Conservation (phyloP, 2,329 filamentous ascomycete species). For the Biscogniauxia marginata region DNA sequence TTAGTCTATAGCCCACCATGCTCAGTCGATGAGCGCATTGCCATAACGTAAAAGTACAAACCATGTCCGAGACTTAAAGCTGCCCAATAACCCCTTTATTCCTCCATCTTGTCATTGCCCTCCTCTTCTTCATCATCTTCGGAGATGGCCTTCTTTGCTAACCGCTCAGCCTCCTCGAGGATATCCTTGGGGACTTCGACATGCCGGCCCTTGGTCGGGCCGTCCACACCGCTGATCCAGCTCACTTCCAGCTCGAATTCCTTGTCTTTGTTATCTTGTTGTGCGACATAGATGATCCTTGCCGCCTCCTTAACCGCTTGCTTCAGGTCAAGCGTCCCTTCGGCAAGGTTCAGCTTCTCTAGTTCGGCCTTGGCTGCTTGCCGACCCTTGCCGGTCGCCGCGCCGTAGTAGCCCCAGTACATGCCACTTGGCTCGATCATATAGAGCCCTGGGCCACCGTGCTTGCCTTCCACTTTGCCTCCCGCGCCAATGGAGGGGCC, state of each 20-base stretch:
- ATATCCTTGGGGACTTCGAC: conserved; percentile 90
- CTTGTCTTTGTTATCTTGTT: conserved; percentile 99
- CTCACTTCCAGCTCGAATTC: conserved; percentile 99
- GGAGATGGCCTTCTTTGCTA: conserved; percentile 87
- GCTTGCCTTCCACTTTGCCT: conserved; percentile 72
- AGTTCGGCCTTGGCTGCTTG: conserved; percentile 97
- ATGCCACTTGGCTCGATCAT: conserved; percentile 98
- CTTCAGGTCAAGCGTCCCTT: conserved; percentile 72
- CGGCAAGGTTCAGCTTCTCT: conserved; percentile 90
- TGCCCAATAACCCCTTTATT: conserved; percentile 49
- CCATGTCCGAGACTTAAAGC: neutral
- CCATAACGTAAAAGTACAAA: conserved; percentile 23
- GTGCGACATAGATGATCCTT: conserved; percentile 93
- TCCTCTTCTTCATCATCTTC: conserved; percentile 75
- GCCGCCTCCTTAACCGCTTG: conserved; percentile 96
- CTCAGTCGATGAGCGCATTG: conserved; percentile 11
- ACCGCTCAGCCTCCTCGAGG: conserved; percentile 84
- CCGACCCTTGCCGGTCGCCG: conserved; percentile 93
- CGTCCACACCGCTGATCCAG: conserved; percentile 84
- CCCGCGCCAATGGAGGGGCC: conserved; percentile 79
- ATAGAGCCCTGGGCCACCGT: conserved; percentile 91
- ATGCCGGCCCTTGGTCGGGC: conserved; percentile 89
- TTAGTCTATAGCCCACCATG: conserved; percentile 23
- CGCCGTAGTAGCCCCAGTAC: conserved; percentile 99
- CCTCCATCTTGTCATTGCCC: conserved; percentile 82